Percentiles rank a stretch among this genome's conserved stretches.
Conservation (phyloP, 192 early-diverging fungal species). For the Linnemannia zychae region DNA sequence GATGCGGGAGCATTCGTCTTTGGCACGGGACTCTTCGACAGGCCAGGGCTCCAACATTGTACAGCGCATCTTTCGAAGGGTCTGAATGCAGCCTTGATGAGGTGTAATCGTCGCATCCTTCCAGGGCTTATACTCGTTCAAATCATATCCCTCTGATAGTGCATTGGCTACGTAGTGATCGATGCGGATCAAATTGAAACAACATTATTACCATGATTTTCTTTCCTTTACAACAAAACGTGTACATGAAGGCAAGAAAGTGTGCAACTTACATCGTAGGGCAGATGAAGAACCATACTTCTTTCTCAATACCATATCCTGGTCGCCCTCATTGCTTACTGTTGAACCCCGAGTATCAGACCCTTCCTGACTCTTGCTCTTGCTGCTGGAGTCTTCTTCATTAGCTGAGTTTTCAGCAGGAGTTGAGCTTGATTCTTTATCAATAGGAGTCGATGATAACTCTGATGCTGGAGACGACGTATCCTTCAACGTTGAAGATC, state of each 20-base stretch:
- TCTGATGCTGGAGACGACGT: background rate
- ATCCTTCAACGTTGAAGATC: background rate
- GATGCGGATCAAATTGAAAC: background rate
- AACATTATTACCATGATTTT: background rate
- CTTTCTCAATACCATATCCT: constrained; percentile 18
- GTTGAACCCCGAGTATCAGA: background rate
- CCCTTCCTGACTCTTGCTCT: background rate
- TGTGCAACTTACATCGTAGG: constrained; percentile 18
- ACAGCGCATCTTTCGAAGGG: constrained; percentile 18
- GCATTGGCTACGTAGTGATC: constrained; percentile 36
- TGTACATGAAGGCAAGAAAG: background rate
- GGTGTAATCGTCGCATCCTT: constrained; percentile 39
- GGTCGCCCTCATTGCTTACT: background rate
- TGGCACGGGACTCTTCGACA: constrained; percentile 28
- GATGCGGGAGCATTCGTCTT: constrained; percentile 46
- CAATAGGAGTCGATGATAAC: background rate
- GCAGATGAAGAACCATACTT: constrained; percentile 11
- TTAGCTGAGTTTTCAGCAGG: background rate
- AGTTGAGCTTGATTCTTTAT: background rate
- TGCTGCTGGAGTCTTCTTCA: background rate
- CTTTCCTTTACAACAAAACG: background rate
- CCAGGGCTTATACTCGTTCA: constrained; percentile 46
- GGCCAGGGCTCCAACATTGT: constrained; percentile 48
- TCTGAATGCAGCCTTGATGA: constrained; percentile 21
- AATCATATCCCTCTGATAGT: constrained; percentile 40